These are phyloP conservation scores for Cicer bijugum DNA, from an alignment of 306 rosid genomes.

Conservation along the genomic window DNA sequence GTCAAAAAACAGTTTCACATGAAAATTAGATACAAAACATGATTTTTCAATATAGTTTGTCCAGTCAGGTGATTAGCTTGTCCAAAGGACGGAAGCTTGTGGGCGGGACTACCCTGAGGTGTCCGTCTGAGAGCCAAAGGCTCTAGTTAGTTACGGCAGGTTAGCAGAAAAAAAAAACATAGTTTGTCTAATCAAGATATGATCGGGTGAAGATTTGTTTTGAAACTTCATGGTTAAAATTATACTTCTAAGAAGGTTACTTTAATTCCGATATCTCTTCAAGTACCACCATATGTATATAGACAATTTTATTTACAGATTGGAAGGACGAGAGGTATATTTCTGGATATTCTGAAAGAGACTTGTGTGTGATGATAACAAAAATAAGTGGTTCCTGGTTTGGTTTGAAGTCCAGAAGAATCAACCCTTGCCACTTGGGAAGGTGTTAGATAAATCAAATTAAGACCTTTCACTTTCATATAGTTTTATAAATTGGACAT, in stretches of 20 bases:
- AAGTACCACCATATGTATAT: background rate
- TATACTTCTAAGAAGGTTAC: background rate
- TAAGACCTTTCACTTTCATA: background rate
- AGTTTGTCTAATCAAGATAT: background rate
- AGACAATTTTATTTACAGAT: background rate
- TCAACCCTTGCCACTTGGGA: background rate
- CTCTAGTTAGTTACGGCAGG: background rate
- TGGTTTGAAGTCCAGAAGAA: background rate
- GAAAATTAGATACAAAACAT: background rate
- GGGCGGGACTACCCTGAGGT: background rate
- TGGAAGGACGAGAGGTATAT: background rate
- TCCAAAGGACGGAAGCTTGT: background rate
- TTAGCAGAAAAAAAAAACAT: background rate
- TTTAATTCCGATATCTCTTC: background rate
- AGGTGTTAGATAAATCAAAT: background rate
- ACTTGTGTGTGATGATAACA: background rate
- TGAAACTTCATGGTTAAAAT: background rate
- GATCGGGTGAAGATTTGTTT: background rate
- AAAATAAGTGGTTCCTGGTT: constrained; percentile 2
- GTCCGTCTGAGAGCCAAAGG: background rate
- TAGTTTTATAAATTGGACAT: background rate
- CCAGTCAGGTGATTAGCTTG: background rate
- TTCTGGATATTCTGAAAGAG: background rate
- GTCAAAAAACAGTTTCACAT: background rate
- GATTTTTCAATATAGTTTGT: constrained; percentile 7